Conservation (phyloP, 768 basidiomycete species). For the Termitomyces sp. region DNA sequence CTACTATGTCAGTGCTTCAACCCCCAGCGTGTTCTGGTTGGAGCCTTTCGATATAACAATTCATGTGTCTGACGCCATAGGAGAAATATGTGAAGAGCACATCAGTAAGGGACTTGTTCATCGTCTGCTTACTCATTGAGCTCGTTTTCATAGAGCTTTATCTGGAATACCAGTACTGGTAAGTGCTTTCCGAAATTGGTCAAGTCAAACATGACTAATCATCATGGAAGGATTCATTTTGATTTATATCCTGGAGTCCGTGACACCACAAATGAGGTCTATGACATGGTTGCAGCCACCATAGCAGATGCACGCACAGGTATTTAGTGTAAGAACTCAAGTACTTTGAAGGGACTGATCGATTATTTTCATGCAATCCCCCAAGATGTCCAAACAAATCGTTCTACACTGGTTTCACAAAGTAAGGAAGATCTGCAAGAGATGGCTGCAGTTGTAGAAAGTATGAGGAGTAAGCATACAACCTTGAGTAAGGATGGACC, state of each 20-base stretch:
- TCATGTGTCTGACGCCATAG: background rate
- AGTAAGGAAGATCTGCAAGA: no score
- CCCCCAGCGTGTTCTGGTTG: conserved; percentile 9
- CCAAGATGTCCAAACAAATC: no score
- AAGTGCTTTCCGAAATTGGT: background rate
- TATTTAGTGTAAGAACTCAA: no score
- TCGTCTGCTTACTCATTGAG: background rate
- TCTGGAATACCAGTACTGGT: conserved; percentile 9
- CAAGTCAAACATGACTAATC: no score
- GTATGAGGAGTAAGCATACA: no score
- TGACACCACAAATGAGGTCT: background rate
- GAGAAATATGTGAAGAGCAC: background rate
- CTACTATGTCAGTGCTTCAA: conserved; percentile 6
- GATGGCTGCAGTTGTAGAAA: conserved; percentile 6
- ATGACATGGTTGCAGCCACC: no score
- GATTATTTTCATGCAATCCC: no score
- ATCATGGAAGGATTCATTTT: conserved; percentile 3
- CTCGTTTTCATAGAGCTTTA: background rate
- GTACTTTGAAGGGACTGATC: no score
- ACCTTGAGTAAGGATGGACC: no score
- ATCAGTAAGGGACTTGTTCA: background rate
- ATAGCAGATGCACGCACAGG: no score
- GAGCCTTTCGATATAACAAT: background rate
- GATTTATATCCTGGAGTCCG: no score
- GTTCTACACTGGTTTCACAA: no score